Conservation (phyloP, 345 rosid genomes). For the Gossypium herbaceum region DNA sequence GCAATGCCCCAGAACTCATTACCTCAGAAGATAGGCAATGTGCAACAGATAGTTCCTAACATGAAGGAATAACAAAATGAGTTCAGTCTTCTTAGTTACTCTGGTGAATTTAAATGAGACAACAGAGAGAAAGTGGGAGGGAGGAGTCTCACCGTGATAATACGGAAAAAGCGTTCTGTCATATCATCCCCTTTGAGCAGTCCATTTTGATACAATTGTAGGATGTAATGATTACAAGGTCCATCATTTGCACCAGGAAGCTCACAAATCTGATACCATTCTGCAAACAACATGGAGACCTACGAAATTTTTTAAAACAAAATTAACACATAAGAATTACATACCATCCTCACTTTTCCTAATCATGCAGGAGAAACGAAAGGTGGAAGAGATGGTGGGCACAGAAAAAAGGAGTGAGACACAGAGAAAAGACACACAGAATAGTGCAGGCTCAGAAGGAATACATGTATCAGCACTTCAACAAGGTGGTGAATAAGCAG, state of each 20-base stretch:
- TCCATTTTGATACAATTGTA: constrained; percentile 77
- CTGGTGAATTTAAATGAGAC: background rate
- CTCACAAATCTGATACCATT: constrained; percentile 83
- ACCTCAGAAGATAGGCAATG: constrained; percentile 81
- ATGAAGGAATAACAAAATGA: constrained; percentile 14
- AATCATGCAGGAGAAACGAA: background rate
- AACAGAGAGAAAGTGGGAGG: background rate
- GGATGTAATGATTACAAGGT: constrained; percentile 51
- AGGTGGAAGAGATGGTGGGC: background rate
- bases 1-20: constrained; percentile 51
- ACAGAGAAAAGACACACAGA: background rate
- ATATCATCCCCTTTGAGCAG: constrained; percentile 83
- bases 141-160: constrained; percentile 45
- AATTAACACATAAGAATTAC: background rate
- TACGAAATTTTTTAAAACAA: constrained; percentile 22
- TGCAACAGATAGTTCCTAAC: constrained; percentile 74
- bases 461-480: background rate
- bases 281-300: constrained; percentile 69
- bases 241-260: constrained; percentile 67
- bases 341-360: background rate
- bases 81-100: background rate
- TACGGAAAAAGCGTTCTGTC: constrained; percentile 75
- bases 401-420: background rate
- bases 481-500: background rate
- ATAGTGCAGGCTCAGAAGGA: background rate